Percentiles rank a stretch among this genome's conserved stretches.
Conservation (phyloP, 2,329 filamentous ascomycete species). For the Botrytis cinerea region DNA sequence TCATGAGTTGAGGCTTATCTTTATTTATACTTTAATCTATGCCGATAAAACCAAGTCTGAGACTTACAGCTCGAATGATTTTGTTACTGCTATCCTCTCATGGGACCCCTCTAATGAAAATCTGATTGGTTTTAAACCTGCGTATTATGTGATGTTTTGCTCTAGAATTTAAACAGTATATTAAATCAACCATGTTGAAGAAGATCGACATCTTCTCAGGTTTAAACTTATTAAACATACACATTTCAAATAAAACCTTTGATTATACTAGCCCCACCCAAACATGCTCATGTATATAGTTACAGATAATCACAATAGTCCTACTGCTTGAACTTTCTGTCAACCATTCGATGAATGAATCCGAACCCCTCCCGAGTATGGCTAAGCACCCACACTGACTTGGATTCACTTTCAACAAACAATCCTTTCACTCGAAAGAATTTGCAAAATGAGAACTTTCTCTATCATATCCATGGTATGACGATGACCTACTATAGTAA, state of each 20-base stretch:
- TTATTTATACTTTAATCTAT: background rate
- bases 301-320: background rate
- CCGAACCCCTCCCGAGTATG: background rate
- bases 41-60: background rate
- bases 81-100: background rate
- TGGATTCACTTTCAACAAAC: background rate
- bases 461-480: too few species aligned
- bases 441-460: too few species aligned
- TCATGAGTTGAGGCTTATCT: fast-evolving
- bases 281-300: too few species aligned
- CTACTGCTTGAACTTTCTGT: background rate
- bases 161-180: background rate
- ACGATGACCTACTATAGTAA: fast-evolving
- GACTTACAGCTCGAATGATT: background rate
- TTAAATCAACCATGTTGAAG: too few species aligned
- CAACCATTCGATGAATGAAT: too few species aligned
- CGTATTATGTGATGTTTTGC: background rate
- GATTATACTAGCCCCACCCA: background rate
- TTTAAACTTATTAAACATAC: too few species aligned
- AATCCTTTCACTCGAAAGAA: too few species aligned
- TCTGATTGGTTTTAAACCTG: fast-evolving
- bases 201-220: too few species aligned
- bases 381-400: background rate
- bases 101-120: background rate
- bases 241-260: fast-evolving